Evolutionary conservation across 768 basidiomycete genomes (phyloP), one percentile per base, ranked within the genome.

Genomic region (Suillus cothurnatus): DNA sequence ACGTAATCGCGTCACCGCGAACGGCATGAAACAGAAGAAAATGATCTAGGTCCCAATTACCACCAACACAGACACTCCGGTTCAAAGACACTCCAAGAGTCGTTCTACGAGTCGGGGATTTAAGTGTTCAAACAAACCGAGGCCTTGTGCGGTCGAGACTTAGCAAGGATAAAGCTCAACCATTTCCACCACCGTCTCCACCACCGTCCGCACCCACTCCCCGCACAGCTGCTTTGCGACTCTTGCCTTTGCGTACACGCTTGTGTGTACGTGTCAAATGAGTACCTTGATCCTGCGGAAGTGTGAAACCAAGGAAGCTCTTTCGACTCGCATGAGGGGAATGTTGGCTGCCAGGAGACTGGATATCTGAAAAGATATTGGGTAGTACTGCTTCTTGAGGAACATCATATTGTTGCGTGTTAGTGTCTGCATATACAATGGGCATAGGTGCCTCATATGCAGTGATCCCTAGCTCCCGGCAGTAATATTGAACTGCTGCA

Each of bases 401-500:
- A 8, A 68, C 65, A 4, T 61, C 50, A 45, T 68, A 62, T 11
- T 61, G 62, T 32, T 68, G 65, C 8, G 62, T 64, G 23, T 73
- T 72, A 23, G 67, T 63, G 53, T 79, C 72, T 45, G 75, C 76
- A 70, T 81, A 87, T 49, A 83, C 79, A 68, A 94, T 71, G 14
- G 92, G 91, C 61, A 88, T 77, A 19, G 88, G 80, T 2, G 91
- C 82, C 70, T 86, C 82, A 75, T 80, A 81, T 67, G 84, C 86
- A 26, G 78, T 78, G 70, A 93, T 92, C 39, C 85, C 88, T 11
- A 93, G 84, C 71, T 91, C 85, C 62, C 81, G 84, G 71, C 85
- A 90, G 74, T 88, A 93, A 69, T 88, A 84, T 69, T 91, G 86
- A 26, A 87, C 88, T 1, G 92, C 92, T 11, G 90, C 90, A 71